Evolutionary conservation across 441 rosid species (phyloP), one percentile per base, ranked within the genome.

Genomic region (Brassica hybrid): DNA sequence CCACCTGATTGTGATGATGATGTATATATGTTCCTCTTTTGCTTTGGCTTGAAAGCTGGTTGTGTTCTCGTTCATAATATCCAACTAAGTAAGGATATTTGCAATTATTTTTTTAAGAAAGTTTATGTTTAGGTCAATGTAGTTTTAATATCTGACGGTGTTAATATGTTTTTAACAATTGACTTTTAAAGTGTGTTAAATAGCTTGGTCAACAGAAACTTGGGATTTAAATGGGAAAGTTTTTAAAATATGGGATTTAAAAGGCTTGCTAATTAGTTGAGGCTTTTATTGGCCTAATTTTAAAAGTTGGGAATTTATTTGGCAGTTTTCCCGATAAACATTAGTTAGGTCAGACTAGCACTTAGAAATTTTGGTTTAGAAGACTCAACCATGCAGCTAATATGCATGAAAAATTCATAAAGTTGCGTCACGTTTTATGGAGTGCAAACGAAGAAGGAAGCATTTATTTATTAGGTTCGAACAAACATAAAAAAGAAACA

Each of bases 401-500:
- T 38, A 10, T 38, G 45, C 45, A 38, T 2, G 45, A 38, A 38
- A 38, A 38, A 2, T 38, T 38, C 45, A 38, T 38, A 9, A 38
- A 38, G 45, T 10, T 38, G 45, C 45, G 45, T 38, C 45, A 38
- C 45, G 45, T 38, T 2, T 38, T 9, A 9, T 38, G 45, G 45
- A 38, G 8, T 38, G 45, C 41, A 38, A 38, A 38, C 45, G 45
- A 38, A 38, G 45, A 38, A 38, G 45, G 13, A 8, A 38, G 45
- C 8, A 38, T 38, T 38, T 38, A 38, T 38, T 38, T 38, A 38
- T 38, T 38, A 83, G 45, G 45, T 7, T 38, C 45, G 45, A 38
- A 38, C 36, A 66, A 30, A 25, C 6, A n/a, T 6, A 19, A 69
- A 50, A 69, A 23, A 11, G 12, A 70, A 38, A 38, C 45, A 45